A percentile compares a stretch with the other conserved stretches of the same genome.
Evolutionary conservation across 495 filamentous ascomycete genomes (phyloP).

Genomic region (Hypoxylon cercidicola): DNA sequence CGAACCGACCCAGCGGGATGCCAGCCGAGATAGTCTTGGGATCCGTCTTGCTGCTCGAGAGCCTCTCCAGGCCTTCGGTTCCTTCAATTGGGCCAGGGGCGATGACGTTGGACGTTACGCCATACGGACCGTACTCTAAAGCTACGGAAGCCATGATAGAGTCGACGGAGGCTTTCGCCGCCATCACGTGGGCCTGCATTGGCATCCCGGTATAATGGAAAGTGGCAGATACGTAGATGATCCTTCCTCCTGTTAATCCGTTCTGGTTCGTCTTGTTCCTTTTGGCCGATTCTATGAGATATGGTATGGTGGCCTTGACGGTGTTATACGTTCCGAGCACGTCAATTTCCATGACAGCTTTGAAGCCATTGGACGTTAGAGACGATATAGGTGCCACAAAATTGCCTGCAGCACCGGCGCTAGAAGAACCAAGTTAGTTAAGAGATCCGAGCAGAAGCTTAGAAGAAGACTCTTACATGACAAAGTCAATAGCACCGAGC

Average conservation of each 20-base stretch:
- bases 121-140: constrained; percentile 87
- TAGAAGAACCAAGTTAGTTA: constrained; percentile 48
- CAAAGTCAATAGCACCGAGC: constrained; percentile 87
- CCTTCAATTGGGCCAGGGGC: constrained; percentile 79
- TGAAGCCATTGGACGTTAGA: constrained; percentile 89
- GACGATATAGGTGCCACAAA: constrained; percentile 89
- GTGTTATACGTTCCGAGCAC: constrained; percentile 94
- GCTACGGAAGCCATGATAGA: constrained; percentile 77
- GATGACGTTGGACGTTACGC: constrained; percentile 89
- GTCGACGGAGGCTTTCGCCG: constrained; percentile 93
- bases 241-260: constrained; percentile 76
- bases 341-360: constrained; percentile 95
- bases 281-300: constrained; percentile 77
- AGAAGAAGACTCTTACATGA: constrained; percentile 72
- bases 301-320: constrained; percentile 85
- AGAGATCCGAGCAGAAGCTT: background rate
- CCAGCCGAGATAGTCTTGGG: constrained; percentile 41
- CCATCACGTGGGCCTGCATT: constrained; percentile 85
- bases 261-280: constrained; percentile 62
- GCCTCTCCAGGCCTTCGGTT: constrained; percentile 70
- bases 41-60: constrained; percentile 54
- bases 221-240: constrained; percentile 88
- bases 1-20: constrained; percentile 77
- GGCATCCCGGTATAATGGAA: constrained; percentile 88
- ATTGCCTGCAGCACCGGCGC: constrained; percentile 94